A percentile compares a stretch with the other conserved stretches of the same genome.
Evolutionary conservation across 352 stramenopile genomes (phyloP).

Genomic region (Phytophthora pini): DNA sequence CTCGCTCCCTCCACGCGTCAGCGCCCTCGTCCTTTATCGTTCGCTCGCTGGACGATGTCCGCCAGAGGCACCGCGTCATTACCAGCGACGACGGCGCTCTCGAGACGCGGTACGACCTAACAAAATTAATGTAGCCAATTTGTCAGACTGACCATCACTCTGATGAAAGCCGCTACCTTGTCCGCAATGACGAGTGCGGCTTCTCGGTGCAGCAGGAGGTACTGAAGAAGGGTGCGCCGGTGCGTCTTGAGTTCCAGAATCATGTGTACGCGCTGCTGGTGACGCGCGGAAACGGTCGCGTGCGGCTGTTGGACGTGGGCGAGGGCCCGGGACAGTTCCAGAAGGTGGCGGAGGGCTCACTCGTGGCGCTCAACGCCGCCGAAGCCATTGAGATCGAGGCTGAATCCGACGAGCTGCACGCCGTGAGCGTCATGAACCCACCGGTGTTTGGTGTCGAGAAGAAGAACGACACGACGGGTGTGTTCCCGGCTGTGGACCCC

Average conservation of each 20-base stretch:
- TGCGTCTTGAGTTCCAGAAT: constrained; percentile 76
- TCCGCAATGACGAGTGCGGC: constrained; percentile 72
- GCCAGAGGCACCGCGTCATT: constrained; percentile 45
- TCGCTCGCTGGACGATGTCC: constrained; percentile 59
- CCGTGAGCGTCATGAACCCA: constrained; percentile 86
- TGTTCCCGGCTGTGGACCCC: constrained; percentile 75
- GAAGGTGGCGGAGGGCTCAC: constrained; percentile 50
- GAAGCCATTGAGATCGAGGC: constrained; percentile 62
- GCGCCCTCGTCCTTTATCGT: constrained; percentile 52
- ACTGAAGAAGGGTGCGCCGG: constrained; percentile 55
- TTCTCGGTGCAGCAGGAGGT: constrained; percentile 85
- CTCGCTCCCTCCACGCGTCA: constrained; percentile 52
- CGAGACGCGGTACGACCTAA: constrained; percentile 54
- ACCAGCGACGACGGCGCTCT: constrained; percentile 51
- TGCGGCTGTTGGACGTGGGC: constrained; percentile 61
- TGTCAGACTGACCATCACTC: constrained; percentile 14
- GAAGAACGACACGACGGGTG: constrained; percentile 48
- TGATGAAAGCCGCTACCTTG: constrained; percentile 59
- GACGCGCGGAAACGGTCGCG: constrained; percentile 57
- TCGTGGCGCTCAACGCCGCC: constrained; percentile 68
- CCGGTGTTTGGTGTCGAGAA: constrained; percentile 67
- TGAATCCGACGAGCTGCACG: constrained; percentile 68
- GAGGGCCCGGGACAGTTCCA: constrained; percentile 44
- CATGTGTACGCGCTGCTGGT: constrained; percentile 80
- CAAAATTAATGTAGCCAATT: not conserved